phyloP scores from a whole-genome alignment of 441 rosid species.

The Biscutella laevigata region DNA sequence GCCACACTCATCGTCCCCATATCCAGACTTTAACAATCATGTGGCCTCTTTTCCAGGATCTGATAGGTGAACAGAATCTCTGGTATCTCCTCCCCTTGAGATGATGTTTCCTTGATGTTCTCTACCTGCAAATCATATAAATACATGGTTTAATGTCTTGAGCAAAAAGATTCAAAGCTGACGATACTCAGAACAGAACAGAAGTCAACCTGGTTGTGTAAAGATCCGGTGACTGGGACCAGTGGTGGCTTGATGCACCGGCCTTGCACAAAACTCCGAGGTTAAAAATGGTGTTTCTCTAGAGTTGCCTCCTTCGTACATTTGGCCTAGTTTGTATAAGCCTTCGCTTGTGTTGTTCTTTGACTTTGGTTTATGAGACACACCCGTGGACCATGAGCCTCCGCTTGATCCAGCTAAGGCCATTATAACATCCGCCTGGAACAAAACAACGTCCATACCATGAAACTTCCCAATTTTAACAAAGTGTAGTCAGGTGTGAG shows the following conservation, averaged over 20 bases:
- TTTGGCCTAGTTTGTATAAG: conserved; percentile 30
- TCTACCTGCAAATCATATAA: conserved; percentile 27
- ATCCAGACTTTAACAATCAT: conserved; percentile 26
- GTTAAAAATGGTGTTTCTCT: conserved; percentile 27
- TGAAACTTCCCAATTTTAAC: neutral
- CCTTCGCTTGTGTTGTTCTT: conserved; percentile 31
- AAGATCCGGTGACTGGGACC: conserved; percentile 35
- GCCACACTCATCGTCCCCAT: neutral
- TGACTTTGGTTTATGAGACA: conserved; percentile 43
- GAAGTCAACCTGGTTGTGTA: conserved; percentile 41
- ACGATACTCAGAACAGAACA: neutral
- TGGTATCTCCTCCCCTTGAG: conserved; percentile 30
- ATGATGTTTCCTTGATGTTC: conserved; percentile 34
- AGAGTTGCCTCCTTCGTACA: conserved; percentile 36
- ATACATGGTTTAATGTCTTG: neutral
- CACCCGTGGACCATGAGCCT: conserved; percentile 82
- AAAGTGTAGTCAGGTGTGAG: neutral
- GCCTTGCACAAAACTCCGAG: conserved; percentile 41
- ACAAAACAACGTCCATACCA: neutral
- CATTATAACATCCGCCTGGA: conserved; percentile 92
- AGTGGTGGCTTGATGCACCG: conserved; percentile 23
- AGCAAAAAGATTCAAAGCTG: conserved; percentile 6
- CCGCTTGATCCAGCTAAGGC: conserved; percentile 95
- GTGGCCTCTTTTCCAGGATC: conserved; percentile 40
- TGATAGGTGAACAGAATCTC: conserved; percentile 35